Percentiles rank a stretch among this genome's conserved stretches.
These are phyloP conservation scores for Linnemannia elongata DNA, from an alignment of 192 early-diverging fungal genomes.

Conservation along the genomic window DNA sequence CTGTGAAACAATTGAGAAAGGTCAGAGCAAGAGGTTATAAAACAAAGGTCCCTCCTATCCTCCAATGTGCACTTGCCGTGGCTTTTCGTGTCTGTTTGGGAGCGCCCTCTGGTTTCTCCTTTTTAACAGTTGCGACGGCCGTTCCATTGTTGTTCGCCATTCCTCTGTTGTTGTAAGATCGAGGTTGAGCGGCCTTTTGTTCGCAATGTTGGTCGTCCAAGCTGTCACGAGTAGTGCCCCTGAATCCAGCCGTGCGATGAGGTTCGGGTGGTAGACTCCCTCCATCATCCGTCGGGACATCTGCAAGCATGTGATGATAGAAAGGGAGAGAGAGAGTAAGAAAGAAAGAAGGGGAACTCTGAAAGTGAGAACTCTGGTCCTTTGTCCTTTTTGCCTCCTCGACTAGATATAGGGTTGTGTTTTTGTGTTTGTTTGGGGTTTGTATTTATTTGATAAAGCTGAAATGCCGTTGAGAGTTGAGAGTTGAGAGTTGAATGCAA, in stretches of 20 bases:
- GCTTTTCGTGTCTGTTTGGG: constrained; percentile 46
- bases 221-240: neutral
- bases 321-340: neutral
- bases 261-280: constrained; percentile 6
- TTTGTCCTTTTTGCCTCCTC: constrained; percentile 11
- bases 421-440: neutral
- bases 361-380: constrained; percentile 8
- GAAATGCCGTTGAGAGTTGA: neutral
- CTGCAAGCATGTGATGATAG: constrained; percentile 5
- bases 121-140: constrained; percentile 11
- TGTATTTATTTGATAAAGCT: constrained; percentile 2
- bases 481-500: neutral
- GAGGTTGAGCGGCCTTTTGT: neutral
- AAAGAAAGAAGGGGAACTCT: constrained; percentile 8
- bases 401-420: neutral
- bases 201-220: neutral
- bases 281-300: constrained; percentile 2
- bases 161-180: constrained; percentile 4
- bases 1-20: neutral
- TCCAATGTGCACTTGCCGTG: constrained; percentile 37
- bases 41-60: neutral
- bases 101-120: constrained; percentile 38
- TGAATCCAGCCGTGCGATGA: constrained; percentile 3
- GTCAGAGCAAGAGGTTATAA: neutral
- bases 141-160: constrained; percentile 1